Evolutionary conservation across 2,329 filamentous ascomycete species (phyloP), one percentile per base, ranked within the genome.

Genomic region (Pseudogymnoascus sp.): DNA sequence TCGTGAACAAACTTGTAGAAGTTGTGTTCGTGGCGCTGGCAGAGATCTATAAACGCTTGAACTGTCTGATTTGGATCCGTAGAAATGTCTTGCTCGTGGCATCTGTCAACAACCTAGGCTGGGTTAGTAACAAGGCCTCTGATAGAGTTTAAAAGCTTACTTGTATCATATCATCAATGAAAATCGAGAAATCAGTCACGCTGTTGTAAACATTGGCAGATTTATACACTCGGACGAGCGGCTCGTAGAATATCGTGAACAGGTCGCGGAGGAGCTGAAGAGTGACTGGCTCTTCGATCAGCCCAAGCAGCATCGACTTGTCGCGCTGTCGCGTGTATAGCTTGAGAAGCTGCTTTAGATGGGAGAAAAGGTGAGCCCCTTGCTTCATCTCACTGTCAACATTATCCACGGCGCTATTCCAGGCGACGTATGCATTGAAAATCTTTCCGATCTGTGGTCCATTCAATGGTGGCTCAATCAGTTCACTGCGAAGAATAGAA

Each of bases 1-100:
- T 99, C 94, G 73, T 99, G 94, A 3, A 99, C 89, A 73, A 99
- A 99, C 73, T 96, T 97, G 82, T 97, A 99, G 72, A 99, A 93
- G 75, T 96, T 96, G 72, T 95, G 86, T 75, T 99, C 91, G 73
- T 99, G 94, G 43, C 94, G 85, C 66, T 90, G 88, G 74, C 94
- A 99, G 20, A 99, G 82, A 71, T 99, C 94, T 70, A 99, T 99
- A 71, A 99, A 99, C 14, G 91, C 88, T 73, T 99, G 94, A 1
- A 99, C 94, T 0, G 94, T 99, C 77, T 97, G 92, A 73, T 99
- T 99, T 4, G 94, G 94, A 72, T 99, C 94, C 1, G 93, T 91
- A 2, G 90, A 92, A 50, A 94, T 88, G 72, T 97, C 94, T 68
- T 87, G 82, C 63, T 87, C 83, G 62, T 83, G 78, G 68, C 84